Evolutionary conservation across 2,329 filamentous ascomycete species (phyloP).

Genomic region (Decorospora gaudefroyi): DNA sequence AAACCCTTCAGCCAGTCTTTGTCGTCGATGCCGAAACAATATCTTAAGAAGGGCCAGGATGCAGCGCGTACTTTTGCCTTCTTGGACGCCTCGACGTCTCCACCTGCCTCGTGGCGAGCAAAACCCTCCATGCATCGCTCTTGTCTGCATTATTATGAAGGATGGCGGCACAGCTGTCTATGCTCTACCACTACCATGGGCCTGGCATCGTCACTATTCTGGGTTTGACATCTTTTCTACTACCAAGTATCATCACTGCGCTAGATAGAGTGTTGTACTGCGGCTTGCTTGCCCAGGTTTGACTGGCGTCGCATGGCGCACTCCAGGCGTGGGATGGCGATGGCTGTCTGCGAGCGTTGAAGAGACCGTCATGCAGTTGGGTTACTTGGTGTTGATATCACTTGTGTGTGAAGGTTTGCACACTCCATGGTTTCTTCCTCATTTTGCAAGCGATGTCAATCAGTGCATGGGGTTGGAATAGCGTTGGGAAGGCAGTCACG

Average conservation of each 20-base stretch:
- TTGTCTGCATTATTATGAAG: slow-evolving; percentile 29
- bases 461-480: too few relatives aligned
- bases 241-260: slow-evolving; percentile 63
- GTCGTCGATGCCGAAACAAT: slow-evolving; percentile 5
- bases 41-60: neutral
- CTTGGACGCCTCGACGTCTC: slow-evolving; percentile 4
- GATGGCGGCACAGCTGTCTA: slow-evolving; percentile 28
- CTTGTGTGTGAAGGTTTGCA: slow-evolving; percentile 69
- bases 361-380: slow-evolving; percentile 64
- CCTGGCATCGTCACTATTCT: slow-evolving; percentile 64
- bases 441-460: slow-evolving; percentile 6
- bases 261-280: slow-evolving; percentile 68
- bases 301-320: slow-evolving; percentile 71
- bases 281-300: slow-evolving; percentile 73
- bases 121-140: slow-evolving; percentile 12
- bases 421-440: neutral
- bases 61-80: slow-evolving; percentile 7
- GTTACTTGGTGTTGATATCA: slow-evolving; percentile 73
- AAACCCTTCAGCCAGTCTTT: slow-evolving; percentile 11
- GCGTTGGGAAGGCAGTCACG: neutral
- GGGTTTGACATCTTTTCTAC: slow-evolving; percentile 63
- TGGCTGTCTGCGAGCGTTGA: slow-evolving; percentile 62
- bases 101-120: slow-evolving; percentile 17
- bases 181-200: slow-evolving; percentile 56
- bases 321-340: slow-evolving; percentile 65